Evolutionary conservation across 768 basidiomycete species (phyloP).

Genomic region (Lactarius sp.): DNA sequence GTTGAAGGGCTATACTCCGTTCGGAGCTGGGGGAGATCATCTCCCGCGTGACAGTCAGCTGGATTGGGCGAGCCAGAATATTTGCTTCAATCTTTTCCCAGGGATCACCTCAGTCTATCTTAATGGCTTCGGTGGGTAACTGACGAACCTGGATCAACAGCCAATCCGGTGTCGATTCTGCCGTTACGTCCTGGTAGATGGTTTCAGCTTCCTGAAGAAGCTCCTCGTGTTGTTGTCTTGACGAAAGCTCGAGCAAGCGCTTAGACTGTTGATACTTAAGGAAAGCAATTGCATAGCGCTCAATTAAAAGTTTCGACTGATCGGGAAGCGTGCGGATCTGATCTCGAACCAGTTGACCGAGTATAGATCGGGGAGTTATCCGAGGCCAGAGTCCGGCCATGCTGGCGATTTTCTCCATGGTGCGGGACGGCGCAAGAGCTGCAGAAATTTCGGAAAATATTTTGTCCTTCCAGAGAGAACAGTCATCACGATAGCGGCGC

Average conservation of each 20-base stretch:
- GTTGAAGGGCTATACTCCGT: slow-evolving; percentile 41
- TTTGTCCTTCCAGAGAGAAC: neutral
- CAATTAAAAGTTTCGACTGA: neutral
- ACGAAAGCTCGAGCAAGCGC: slow-evolving; percentile 6
- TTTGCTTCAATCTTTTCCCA: slow-evolving; percentile 41
- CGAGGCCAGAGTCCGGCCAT: slow-evolving; percentile 7
- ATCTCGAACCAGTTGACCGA: slow-evolving; percentile 27
- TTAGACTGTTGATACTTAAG: slow-evolving; percentile 10
- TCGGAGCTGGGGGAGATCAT: slow-evolving; percentile 41
- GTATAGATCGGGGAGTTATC: slow-evolving; percentile 8
- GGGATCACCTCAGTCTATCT: neutral
- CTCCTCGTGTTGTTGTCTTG: neutral
- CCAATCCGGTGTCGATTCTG: slow-evolving; percentile 10
- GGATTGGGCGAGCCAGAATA: slow-evolving; percentile 41
- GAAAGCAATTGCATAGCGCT: slow-evolving; percentile 5
- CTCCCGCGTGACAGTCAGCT: slow-evolving; percentile 38
- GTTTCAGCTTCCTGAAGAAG: slow-evolving; percentile 1
- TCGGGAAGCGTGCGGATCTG: slow-evolving; percentile 5
- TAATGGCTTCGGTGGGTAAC: neutral
- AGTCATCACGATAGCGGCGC: neutral
- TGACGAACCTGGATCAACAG: slow-evolving; percentile 10
- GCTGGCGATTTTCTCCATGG: neutral
- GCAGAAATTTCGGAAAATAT: neutral
- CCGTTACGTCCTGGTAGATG: neutral
- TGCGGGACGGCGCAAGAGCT: neutral